Evolutionary conservation across 768 basidiomycete species (phyloP).

Genomic region (Tricholomella constricta): DNA sequence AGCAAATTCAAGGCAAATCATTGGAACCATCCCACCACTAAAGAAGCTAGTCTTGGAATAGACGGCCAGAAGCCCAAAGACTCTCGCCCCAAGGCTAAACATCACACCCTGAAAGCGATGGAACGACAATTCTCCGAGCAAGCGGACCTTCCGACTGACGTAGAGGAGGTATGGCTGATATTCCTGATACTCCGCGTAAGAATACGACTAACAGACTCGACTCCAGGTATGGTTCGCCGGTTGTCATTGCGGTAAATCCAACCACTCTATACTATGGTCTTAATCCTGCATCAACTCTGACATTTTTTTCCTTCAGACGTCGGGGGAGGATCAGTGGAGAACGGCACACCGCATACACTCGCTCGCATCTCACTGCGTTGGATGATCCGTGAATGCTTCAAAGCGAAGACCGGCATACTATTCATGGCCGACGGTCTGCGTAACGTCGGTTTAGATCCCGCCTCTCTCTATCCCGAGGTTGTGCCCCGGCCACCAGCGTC

Average conservation of each 20-base stretch:
- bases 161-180: conserved; percentile 38
- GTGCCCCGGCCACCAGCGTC: background rate
- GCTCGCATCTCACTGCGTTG: conserved; percentile 46
- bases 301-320: conserved; percentile 19
- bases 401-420: conserved; percentile 40
- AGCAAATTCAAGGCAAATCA: conserved; percentile 21
- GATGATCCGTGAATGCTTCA: conserved; percentile 61
- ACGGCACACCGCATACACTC: conserved; percentile 32
- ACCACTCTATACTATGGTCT: background rate
- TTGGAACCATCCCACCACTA: conserved; percentile 18
- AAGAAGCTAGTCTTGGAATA: conserved; percentile 31
- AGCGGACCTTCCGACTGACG: conserved; percentile 24
- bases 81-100: background rate
- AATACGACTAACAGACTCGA: background rate
- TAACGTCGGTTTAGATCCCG: background rate
- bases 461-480: conserved; percentile 1
- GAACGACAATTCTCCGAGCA: conserved; percentile 27
- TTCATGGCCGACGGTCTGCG: conserved; percentile 5
- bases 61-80: conserved; percentile 12
- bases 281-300: too few species aligned
- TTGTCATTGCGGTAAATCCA: conserved; percentile 33
- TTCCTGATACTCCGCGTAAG: background rate
- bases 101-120: conserved; percentile 12
- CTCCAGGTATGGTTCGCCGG: conserved; percentile 54
- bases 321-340: conserved; percentile 35